phyloP scores from a whole-genome alignment of 2,329 filamentous ascomycete genomes.

The Chaetomium olivaceum region DNA sequence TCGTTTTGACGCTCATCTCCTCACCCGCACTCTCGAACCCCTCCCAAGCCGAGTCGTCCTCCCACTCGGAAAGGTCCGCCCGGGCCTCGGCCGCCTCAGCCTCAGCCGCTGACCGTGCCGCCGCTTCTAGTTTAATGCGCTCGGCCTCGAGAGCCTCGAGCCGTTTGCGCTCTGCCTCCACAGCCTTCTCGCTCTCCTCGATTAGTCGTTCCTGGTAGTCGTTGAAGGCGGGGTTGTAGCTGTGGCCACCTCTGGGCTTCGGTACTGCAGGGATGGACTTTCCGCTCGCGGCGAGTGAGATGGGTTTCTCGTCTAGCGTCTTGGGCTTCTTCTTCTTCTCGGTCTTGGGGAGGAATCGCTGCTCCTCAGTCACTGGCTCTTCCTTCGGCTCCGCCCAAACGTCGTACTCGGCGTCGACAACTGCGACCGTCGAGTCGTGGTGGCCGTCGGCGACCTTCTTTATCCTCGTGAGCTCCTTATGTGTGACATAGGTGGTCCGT shows the following conservation, averaged over 20 bases:
- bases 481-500: slow-evolving; percentile 76
- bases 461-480: slow-evolving; percentile 79
- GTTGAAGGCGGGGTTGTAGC: slow-evolving; percentile 86
- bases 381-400: slow-evolving; percentile 63
- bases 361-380: slow-evolving; percentile 40
- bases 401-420: slow-evolving; percentile 71
- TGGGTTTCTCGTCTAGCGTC: slow-evolving; percentile 73
- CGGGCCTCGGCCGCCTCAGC: slow-evolving; percentile 72
- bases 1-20: slow-evolving; percentile 64
- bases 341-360: slow-evolving; percentile 63
- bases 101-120: slow-evolving; percentile 68
- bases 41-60: slow-evolving; percentile 91
- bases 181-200: slow-evolving; percentile 73
- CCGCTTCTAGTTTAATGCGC: slow-evolving; percentile 65
- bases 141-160: slow-evolving; percentile 68
- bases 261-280: slow-evolving; percentile 76
- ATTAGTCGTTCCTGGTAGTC: slow-evolving; percentile 80
- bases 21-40: slow-evolving; percentile 81
- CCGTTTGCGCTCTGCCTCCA: slow-evolving; percentile 76
- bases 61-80: slow-evolving; percentile 67
- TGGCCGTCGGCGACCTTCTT: slow-evolving; percentile 76
- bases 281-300: slow-evolving; percentile 80
- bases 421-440: slow-evolving; percentile 54
- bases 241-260: slow-evolving; percentile 78
- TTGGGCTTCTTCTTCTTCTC: slow-evolving; percentile 69